Evolutionary conservation across 768 basidiomycete species (phyloP).

Genomic region (Suillus subalutaceus): DNA sequence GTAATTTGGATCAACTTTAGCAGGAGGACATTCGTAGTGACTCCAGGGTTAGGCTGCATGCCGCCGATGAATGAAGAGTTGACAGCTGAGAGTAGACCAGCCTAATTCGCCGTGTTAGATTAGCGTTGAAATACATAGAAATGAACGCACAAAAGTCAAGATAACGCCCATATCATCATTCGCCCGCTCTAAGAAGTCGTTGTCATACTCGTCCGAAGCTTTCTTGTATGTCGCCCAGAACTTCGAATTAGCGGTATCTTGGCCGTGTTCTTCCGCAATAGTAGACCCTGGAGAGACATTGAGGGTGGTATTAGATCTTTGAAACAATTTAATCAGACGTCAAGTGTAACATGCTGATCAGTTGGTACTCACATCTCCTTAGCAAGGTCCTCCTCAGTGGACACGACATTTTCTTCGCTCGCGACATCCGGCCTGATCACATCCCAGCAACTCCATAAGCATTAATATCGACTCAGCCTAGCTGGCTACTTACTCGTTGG

Average conservation of each 20-base stretch:
- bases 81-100: neutral
- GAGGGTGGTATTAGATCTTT: neutral
- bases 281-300: neutral
- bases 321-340: neutral
- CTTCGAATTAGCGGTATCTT: neutral
- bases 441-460: neutral
- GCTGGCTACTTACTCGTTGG: neutral
- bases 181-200: neutral
- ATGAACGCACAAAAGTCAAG: neutral
- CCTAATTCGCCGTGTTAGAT: neutral
- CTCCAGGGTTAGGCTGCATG: neutral
- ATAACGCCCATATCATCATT: neutral
- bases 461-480: neutral
- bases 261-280: neutral
- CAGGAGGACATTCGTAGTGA: neutral
- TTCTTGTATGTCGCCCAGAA: neutral
- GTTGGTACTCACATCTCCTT: neutral
- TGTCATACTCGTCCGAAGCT: neutral
- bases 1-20: neutral
- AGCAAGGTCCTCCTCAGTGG: neutral
- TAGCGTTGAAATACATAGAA: neutral
- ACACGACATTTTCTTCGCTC: neutral
- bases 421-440: neutral
- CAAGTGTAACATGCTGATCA: neutral
- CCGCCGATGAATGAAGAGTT: neutral